Evolutionary conservation across 352 stramenopile species (phyloP).

Genomic region (Phytophthora pinifolia): DNA sequence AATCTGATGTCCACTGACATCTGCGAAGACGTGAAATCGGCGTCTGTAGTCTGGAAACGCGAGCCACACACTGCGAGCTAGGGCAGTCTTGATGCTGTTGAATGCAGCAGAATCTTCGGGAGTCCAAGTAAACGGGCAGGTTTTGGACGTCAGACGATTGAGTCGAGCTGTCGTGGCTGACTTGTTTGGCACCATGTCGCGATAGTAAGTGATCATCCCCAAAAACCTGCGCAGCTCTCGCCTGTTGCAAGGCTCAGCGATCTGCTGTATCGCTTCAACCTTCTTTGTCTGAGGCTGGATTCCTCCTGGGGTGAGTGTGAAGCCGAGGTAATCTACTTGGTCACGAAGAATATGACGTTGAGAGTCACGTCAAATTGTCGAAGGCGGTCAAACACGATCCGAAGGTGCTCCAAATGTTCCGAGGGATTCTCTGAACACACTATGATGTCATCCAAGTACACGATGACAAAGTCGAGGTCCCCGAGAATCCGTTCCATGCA

Average conservation of each 20-base stretch:
- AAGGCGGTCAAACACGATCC: slow-evolving; percentile 7
- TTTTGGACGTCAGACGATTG: slow-evolving; percentile 1
- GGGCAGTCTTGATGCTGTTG: slow-evolving; percentile 2
- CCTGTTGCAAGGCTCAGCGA: slow-evolving; percentile 2
- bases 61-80: slow-evolving; percentile 2
- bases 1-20: neutral
- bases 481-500: slow-evolving; percentile 7
- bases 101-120: slow-evolving; percentile 4
- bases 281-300: slow-evolving; percentile 13
- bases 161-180: neutral
- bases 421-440: slow-evolving; percentile 1
- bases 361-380: slow-evolving; percentile 1
- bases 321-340: neutral
- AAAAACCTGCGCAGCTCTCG: slow-evolving; percentile 2
- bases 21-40: neutral
- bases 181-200: slow-evolving; percentile 12
- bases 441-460: slow-evolving; percentile 10
- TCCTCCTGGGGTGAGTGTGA: neutral
- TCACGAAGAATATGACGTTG: slow-evolving; percentile 8
- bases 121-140: slow-evolving; percentile 1
- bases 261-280: slow-evolving; percentile 10
- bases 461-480: slow-evolving; percentile 2
- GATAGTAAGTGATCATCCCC: slow-evolving; percentile 9
- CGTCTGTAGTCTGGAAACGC: slow-evolving; percentile 3
- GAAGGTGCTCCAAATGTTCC: slow-evolving; percentile 3